Percentiles rank a stretch among this genome's conserved stretches.
phyloP scores from a whole-genome alignment of 78 protist genomes.

The Chrysochromulina parva region DNA sequence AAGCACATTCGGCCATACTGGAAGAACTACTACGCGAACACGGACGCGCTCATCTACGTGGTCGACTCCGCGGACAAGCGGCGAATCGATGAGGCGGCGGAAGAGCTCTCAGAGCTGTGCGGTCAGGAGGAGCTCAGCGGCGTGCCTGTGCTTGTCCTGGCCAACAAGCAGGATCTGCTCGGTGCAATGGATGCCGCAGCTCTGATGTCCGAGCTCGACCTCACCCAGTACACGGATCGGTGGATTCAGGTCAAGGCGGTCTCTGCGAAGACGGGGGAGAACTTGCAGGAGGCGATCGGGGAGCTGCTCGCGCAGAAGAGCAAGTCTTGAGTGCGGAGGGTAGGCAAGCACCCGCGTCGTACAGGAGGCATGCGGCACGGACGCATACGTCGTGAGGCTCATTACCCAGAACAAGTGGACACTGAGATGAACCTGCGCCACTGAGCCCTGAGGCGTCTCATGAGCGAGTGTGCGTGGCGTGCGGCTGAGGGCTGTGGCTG shows the following conservation, averaged over 20 bases:
- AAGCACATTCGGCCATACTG: constrained; percentile 85
- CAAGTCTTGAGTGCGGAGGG: constrained; percentile 10
- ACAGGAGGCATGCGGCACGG: too few relatives aligned
- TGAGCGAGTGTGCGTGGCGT: too few relatives aligned
- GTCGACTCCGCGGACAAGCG: constrained; percentile 57
- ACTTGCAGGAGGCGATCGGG: constrained; percentile 67
- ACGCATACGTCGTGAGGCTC: too few relatives aligned
- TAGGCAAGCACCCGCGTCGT: too few relatives aligned
- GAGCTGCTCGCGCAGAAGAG: constrained; percentile 42
- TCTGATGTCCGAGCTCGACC: constrained; percentile 1
- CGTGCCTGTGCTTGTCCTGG: constrained; percentile 68
- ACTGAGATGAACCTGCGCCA: too few relatives aligned
- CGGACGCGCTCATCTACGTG: constrained; percentile 69
- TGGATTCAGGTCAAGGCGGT: background rate
- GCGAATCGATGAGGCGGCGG: constrained; percentile 65
- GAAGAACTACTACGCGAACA: constrained; percentile 77
- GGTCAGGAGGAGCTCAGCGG: constrained; percentile 48
- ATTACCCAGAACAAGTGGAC: too few relatives aligned
- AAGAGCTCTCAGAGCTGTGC: constrained; percentile 36
- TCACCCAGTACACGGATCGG: background rate
- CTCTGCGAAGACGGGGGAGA: constrained; percentile 74
- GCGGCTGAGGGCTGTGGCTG: too few relatives aligned
- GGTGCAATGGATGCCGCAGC: constrained; percentile 61
- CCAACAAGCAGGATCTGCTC: constrained; percentile 79
- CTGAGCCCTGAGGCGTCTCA: too few relatives aligned